Evolutionary conservation across 805 yeast genomes (phyloP), one percentile per base, ranked within the genome.

Genomic region (Hanseniaspora nectarophila): DNA sequence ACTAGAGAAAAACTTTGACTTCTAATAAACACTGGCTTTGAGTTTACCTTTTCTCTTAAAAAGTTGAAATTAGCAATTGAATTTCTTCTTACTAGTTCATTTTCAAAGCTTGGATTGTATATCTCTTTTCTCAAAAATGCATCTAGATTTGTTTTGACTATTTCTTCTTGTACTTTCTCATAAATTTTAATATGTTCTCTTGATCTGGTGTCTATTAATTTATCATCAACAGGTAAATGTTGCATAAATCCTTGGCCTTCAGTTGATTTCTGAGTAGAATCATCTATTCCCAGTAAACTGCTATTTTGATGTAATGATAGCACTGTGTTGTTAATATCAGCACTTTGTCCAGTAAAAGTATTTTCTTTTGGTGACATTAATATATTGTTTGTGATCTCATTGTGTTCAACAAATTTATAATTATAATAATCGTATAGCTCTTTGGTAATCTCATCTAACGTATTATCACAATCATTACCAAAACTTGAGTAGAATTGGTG

Each of bases 321-420:
- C 15, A 20, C 40, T 9, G 26, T 10, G 9, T 8, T 20, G 40
- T 20, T 20, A 1, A 15, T n/a, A 5, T 20, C 40, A 61, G 2
- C 57, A 18, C 5, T 67, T 61, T 43, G 62, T 59, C 43, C 65
- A 57, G 47, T 66, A 54, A 28, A 55, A 56, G 43, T 59, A 58
- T 34, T 65, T 67, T 4, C 54, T 58, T 23, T 59, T 62, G 43
- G 63, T 55, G 5, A 58, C 23, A 45, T 44, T 43, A 57, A 64
- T 50, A 43, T 54, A 20, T 35, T 35, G 18, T 35, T 20, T 12
- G 40, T 9, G 9, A 35, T 37, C 28, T 56, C 51, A 49, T 52
- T 33, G 54, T 56, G 54, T 40, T 56, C 50, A 13, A 51, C 55
- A 39, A 55, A 53, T 48, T 56, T 55, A 44, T 58, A 55, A 24